Percentiles rank a stretch among this genome's conserved stretches.
phyloP scores from a whole-genome alignment of 2,329 filamentous ascomycete species.

The Aspergillus terreus region DNA sequence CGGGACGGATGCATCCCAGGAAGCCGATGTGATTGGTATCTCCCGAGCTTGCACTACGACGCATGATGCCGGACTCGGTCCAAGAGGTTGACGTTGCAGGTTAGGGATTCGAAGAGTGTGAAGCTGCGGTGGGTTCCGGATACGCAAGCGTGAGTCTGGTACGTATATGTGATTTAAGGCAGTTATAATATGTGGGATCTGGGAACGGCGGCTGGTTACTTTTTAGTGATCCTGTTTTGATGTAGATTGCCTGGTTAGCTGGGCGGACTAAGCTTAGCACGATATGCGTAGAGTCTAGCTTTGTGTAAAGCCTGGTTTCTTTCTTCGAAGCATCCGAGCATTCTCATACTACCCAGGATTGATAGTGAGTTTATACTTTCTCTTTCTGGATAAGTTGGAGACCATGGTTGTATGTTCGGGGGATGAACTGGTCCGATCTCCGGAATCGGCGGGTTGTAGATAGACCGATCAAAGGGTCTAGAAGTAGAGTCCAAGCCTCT shows the following conservation, averaged over 20 bases:
- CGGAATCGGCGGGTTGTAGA: neutral
- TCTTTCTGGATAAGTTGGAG: too few relatives aligned
- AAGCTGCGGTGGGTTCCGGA: neutral
- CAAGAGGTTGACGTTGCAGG: neutral
- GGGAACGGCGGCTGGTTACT: neutral
- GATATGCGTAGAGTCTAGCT: too few relatives aligned
- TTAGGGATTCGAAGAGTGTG: neutral
- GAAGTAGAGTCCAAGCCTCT: neutral
- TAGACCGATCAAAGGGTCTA: neutral
- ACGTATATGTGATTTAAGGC: too few relatives aligned
- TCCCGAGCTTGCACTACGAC: slow-evolving; percentile 74
- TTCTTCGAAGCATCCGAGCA: neutral
- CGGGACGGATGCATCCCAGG: slow-evolving; percentile 94
- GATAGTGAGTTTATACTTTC: too few relatives aligned
- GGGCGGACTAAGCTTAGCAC: too few relatives aligned
- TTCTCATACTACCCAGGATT: too few relatives aligned
- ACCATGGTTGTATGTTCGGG: too few relatives aligned
- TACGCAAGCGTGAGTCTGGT: neutral
- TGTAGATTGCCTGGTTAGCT: too few relatives aligned
- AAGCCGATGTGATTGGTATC: slow-evolving; percentile 91
- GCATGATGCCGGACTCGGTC: neutral
- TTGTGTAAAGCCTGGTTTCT: neutral
- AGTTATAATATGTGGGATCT: too few relatives aligned
- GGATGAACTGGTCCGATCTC: neutral
- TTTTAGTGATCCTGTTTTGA: neutral